Conservation (phyloP, 352 stramenopile species). For the Pythium plurisporium region DNA sequence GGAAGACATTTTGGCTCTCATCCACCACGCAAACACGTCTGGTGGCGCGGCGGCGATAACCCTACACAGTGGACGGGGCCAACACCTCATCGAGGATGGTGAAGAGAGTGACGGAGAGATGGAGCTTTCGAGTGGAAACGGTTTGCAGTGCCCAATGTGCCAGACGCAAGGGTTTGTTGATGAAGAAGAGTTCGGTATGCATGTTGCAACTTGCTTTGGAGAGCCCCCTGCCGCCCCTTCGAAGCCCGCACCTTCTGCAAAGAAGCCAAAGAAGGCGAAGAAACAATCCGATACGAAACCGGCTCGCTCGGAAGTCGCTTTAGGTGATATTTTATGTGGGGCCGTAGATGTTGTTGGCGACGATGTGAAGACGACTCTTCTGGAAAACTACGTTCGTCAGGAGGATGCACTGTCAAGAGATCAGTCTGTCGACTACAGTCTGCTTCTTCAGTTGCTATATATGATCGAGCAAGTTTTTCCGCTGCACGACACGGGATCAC, state of each 20-base stretch:
- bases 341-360: conserved; percentile 30
- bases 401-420: conserved; percentile 56
- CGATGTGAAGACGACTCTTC: conserved; percentile 30
- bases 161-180: conserved; percentile 54
- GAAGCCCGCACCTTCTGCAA: not conserved
- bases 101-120: conserved; percentile 1
- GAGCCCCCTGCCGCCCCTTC: conserved; percentile 10
- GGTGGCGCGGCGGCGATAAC: conserved; percentile 7
- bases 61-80: not conserved
- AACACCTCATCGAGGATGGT: not conserved
- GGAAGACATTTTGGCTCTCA: conserved; percentile 73
- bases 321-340: conserved; percentile 34
- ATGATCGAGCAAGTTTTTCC: conserved; percentile 59
- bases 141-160: conserved; percentile 83
- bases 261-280: conserved; percentile 22
- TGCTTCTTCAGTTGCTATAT: conserved; percentile 61
- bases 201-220: conserved; percentile 81
- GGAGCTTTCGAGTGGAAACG: conserved; percentile 25
- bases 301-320: not conserved
- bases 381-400: conserved; percentile 57
- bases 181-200: conserved; percentile 84
- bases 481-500: conserved; percentile 31
- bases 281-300: conserved; percentile 5
- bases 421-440: conserved; percentile 64
- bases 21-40: conserved; percentile 21